phyloP scores from a whole-genome alignment of 139 green algal genomes.

The Chlamydomonas sp. region DNA sequence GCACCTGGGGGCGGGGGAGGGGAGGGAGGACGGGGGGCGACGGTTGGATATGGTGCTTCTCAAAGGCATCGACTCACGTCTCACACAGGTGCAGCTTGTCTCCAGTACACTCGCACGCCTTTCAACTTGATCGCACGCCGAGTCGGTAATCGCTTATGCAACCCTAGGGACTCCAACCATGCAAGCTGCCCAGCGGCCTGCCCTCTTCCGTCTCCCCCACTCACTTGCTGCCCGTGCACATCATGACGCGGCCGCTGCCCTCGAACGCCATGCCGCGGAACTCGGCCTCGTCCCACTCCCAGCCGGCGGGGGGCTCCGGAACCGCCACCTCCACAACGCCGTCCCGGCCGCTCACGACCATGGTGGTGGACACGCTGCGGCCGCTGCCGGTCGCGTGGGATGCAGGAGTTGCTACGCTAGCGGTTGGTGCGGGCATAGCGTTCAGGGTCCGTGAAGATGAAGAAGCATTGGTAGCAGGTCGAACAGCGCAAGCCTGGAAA shows the following conservation, averaged over 20 bases:
- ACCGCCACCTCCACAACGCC: slow-evolving; percentile 13
- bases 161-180: too few species aligned
- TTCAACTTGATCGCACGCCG: too few species aligned
- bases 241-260: slow-evolving; percentile 23
- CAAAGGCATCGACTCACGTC: too few species aligned
- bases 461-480: too few species aligned
- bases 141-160: too few species aligned
- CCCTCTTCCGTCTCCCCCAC: background rate
- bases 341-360: background rate
- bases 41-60: background rate
- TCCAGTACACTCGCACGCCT: background rate
- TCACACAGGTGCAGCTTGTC: too few species aligned
- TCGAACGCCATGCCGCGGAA: slow-evolving; percentile 19
- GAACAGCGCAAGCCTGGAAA: background rate
- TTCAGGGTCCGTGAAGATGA: background rate
- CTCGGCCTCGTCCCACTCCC: slow-evolving; percentile 22
- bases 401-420: too few species aligned
- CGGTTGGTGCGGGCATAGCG: too few species aligned
- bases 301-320: background rate
- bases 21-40: background rate
- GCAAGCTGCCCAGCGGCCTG: too few species aligned
- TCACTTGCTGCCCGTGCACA: slow-evolving; percentile 36
- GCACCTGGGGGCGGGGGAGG: background rate
- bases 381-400: background rate
- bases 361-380: background rate